A percentile compares a stretch with the other conserved stretches of the same genome.
These are phyloP conservation scores for Xylariaceae sp. DNA, from an alignment of 2,329 filamentous ascomycete genomes.

Conservation along the genomic window DNA sequence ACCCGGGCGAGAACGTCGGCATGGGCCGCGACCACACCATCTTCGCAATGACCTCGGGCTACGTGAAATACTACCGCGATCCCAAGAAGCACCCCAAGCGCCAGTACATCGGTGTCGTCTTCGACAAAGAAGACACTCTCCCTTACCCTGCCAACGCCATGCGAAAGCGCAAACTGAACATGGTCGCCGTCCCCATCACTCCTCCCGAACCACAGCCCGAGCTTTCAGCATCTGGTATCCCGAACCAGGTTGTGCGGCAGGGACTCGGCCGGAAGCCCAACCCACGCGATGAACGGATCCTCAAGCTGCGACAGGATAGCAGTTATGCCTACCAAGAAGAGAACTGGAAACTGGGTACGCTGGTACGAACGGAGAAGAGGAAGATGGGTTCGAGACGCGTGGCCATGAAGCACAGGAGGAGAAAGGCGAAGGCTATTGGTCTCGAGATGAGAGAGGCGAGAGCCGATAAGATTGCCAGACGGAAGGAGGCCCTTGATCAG, in stretches of 20 bases:
- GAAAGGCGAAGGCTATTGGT: conserved; percentile 30
- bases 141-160: conserved; percentile 74
- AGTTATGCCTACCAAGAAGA: conserved; percentile 58
- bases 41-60: conserved; percentile 79
- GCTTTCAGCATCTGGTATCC: conserved; percentile 50
- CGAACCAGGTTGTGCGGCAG: conserved; percentile 43
- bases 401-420: conserved; percentile 50
- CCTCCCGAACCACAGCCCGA: conserved; percentile 33
- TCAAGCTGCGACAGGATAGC: conserved; percentile 46
- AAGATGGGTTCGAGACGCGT: conserved; percentile 43
- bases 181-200: conserved; percentile 56
- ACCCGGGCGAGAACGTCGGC: conserved; percentile 88
- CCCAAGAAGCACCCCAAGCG: conserved; percentile 77
- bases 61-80: conserved; percentile 96
- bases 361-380: conserved; percentile 50
- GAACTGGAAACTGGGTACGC: conserved; percentile 56
- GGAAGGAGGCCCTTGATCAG: conserved; percentile 31
- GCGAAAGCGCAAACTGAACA: conserved; percentile 71
- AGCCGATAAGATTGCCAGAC: conserved; percentile 30
- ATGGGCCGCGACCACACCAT: conserved; percentile 98
- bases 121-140: conserved; percentile 76
- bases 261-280: conserved; percentile 29
- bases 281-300: conserved; percentile 43
- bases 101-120: conserved; percentile 92
- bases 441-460: conserved; percentile 31